A percentile compares a stretch with the other conserved stretches of the same genome.
phyloP scores from a whole-genome alignment of 1,284 basidiomycete genomes.

The Phlebopus sp. region DNA sequence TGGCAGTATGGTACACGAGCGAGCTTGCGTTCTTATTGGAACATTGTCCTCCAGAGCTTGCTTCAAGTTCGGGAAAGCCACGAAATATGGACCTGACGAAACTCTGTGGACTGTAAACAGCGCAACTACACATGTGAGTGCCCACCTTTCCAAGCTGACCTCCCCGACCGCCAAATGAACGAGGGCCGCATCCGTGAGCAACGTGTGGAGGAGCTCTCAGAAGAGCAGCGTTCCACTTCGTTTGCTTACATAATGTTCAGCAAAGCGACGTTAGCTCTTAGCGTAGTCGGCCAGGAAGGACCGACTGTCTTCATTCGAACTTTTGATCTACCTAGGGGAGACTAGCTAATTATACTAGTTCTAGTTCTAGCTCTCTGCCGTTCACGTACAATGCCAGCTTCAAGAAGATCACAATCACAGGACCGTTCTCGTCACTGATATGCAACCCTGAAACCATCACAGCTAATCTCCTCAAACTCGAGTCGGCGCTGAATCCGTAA shows the following conservation, averaged over 20 bases:
- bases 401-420: too few relatives aligned
- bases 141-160: conserved; percentile 43
- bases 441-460: conserved; percentile 54
- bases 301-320: too few relatives aligned
- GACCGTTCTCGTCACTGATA: too few relatives aligned
- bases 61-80: conserved; percentile 88
- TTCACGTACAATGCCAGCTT: too few relatives aligned
- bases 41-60: conserved; percentile 82
- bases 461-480: conserved; percentile 49
- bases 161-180: conserved; percentile 34
- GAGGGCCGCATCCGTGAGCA: conserved; percentile 24
- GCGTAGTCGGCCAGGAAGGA: too few relatives aligned
- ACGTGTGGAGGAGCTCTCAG: not conserved
- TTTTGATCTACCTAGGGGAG: too few relatives aligned
- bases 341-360: too few relatives aligned
- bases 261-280: too few relatives aligned
- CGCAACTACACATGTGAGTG: not conserved
- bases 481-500: conserved; percentile 42
- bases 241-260: too few relatives aligned
- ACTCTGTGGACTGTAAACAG: not conserved
- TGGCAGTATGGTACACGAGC: conserved; percentile 91
- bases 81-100: conserved; percentile 84
- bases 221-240: too few relatives aligned
- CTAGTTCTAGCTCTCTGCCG: too few relatives aligned
- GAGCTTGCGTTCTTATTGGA: conserved; percentile 86